A percentile compares a stretch with the other conserved stretches of the same genome.
These are phyloP conservation scores for Tritrichomonas foetus DNA, from an alignment of 208 protist species.

Conservation along the genomic window DNA sequence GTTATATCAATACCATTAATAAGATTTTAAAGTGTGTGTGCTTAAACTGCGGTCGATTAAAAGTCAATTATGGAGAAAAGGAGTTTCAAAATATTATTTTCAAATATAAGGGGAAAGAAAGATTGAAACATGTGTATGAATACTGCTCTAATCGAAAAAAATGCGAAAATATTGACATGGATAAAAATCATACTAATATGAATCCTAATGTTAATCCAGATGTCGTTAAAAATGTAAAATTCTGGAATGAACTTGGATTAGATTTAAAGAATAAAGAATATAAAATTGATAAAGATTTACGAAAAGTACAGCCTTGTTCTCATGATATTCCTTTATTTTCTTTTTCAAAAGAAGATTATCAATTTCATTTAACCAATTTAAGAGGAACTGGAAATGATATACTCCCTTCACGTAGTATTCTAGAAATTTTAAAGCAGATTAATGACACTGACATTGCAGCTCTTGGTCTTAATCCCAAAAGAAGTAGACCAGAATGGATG, in stretches of 20 bases:
- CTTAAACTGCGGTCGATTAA: conserved; percentile 30
- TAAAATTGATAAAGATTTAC: neutral
- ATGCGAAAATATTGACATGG: too few species aligned
- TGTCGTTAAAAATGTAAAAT: neutral
- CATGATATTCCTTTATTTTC: too few species aligned
- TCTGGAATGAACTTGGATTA: neutral
- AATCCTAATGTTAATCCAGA: neutral
- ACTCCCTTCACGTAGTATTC: conserved; percentile 57
- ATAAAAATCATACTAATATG: too few species aligned
- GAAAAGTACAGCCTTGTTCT: neutral
- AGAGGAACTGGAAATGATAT: neutral
- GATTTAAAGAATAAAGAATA: neutral
- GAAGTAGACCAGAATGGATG: conserved; percentile 76
- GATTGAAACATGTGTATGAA: neutral
- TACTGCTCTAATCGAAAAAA: too few species aligned
- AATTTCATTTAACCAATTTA: too few species aligned
- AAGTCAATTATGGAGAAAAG: neutral
- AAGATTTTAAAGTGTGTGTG: neutral
- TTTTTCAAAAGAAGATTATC: too few species aligned
- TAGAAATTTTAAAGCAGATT: conserved; percentile 68
- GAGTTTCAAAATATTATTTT: neutral
- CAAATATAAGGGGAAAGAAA: neutral
- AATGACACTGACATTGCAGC: conserved; percentile 64
- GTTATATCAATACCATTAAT: neutral
- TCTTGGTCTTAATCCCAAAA: conserved; percentile 73